Evolutionary conservation across 192 early-diverging fungal genomes (phyloP).

Genomic region (Glomus cerebriforme): DNA sequence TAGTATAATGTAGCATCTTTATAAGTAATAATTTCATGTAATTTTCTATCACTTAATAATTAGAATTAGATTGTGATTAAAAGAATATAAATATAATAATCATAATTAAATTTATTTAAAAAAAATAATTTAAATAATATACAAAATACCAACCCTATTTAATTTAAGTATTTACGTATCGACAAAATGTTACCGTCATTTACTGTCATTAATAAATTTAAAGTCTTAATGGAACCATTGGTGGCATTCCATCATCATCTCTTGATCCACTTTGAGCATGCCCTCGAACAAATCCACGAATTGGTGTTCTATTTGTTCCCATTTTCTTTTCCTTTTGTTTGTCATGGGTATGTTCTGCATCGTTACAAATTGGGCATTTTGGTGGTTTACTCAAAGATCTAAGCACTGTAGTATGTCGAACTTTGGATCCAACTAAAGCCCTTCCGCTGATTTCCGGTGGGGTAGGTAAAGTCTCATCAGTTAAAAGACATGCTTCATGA

Average conservation of each 20-base stretch:
- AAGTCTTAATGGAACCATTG: conserved; percentile 31
- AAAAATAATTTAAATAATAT: background rate
- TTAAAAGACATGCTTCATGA: conserved; percentile 83
- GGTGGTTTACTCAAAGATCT: conserved; percentile 42
- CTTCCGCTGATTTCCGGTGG: conserved; percentile 31
- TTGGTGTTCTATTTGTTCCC: background rate
- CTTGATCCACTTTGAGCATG: background rate
- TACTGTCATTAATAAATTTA: background rate
- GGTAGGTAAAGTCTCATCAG: conserved; percentile 46
- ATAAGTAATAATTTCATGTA: no score
- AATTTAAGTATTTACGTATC: background rate
- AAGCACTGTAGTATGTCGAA: conserved; percentile 52
- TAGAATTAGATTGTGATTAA: background rate
- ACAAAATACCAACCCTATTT: background rate
- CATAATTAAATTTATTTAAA: background rate
- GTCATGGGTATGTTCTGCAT: conserved; percentile 35
- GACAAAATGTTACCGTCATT: no score
- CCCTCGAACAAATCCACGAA: conserved; percentile 25
- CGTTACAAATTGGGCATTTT: conserved; percentile 55
- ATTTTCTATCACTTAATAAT: background rate
- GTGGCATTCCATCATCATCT: conserved; percentile 34
- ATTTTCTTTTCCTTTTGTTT: conserved; percentile 9
- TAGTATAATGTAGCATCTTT: no score
- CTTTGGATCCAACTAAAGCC: conserved; percentile 43
- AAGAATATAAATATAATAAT: background rate